Evolutionary conservation across 2,329 filamentous ascomycete species (phyloP), one percentile per base, ranked within the genome.

Genomic region (Aspergillus bombycis): DNA sequence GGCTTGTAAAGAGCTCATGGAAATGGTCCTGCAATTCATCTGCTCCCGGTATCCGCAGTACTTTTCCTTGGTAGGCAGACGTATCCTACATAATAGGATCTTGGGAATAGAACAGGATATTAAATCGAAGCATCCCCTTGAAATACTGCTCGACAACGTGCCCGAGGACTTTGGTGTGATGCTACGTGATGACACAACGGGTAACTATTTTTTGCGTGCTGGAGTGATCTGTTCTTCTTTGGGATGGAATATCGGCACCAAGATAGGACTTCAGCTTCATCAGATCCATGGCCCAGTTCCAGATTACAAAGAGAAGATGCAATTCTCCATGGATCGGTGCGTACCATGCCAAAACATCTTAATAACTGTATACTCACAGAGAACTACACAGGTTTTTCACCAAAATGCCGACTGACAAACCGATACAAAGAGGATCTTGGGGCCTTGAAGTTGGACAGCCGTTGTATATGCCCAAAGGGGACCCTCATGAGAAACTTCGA

Each of bases 301-400:
- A 0, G 91, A 95, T 70, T 96, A 94, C 75, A 91, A 91, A 68
- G 89, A 92, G 74, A 96, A 94, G 80, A 93, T 96, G 90, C 86
- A 90, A 43, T 91, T 93, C 67, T 93, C 90, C 46, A 94, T 96
- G 90, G 92, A 96, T 71, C 84, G 91, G 86, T 92, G 78, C 57
- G 84, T 72, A 32, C 16, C 23, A 16, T 55, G 11, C 41, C 52
- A 23, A 26, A 26, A 16, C 28, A 28, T 38, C 30, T 32, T 32
- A 6, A 11, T 19, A 2, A 19, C 5, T 14, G 23, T 23, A 11
- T 16, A 10, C 43, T 53, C 16, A 46, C 26, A 21, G 11, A 53
- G 34, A 21, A 26, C 11, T 9, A 19, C 30, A 23, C 56, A 91
- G 91, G n/a, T 95, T 88, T 77, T 96, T 96, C 73, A 86, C 89